A percentile compares a stretch with the other conserved stretches of the same genome.
phyloP scores from a whole-genome alignment of 2,329 filamentous ascomycete genomes.

The Penicillium sp. region DNA sequence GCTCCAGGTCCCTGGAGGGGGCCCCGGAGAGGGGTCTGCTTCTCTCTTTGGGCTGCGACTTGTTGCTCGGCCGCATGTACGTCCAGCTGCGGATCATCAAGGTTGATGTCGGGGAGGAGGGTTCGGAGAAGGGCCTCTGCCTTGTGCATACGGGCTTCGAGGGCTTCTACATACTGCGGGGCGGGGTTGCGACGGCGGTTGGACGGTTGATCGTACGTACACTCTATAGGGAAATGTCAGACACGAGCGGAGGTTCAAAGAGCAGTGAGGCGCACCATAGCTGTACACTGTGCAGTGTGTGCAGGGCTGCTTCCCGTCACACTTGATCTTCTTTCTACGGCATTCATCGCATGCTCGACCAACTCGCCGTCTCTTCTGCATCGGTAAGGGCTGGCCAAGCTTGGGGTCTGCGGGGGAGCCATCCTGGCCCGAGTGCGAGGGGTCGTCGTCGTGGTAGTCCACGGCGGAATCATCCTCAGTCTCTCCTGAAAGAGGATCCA shows the following conservation, averaged over 20 bases:
- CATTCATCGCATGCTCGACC: slow-evolving; percentile 81
- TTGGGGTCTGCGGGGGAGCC: slow-evolving; percentile 26
- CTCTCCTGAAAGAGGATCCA: slow-evolving; percentile 26
- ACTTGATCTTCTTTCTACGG: slow-evolving; percentile 83
- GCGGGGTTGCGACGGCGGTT: slow-evolving; percentile 87
- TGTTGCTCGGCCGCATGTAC: slow-evolving; percentile 68
- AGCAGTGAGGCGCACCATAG: slow-evolving; percentile 66
- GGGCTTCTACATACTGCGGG: slow-evolving; percentile 86
- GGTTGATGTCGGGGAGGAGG: slow-evolving; percentile 77
- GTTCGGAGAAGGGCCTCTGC: slow-evolving; percentile 76
- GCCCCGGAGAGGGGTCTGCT: slow-evolving; percentile 8
- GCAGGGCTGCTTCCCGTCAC: slow-evolving; percentile 81
- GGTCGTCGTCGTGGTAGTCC: slow-evolving; percentile 17
- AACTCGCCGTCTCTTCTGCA: slow-evolving; percentile 75
- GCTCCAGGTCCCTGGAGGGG: background rate
- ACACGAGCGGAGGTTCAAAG: slow-evolving; percentile 1
- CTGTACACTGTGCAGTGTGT: slow-evolving; percentile 98
- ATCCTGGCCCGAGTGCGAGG: slow-evolving; percentile 24
- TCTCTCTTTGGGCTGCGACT: slow-evolving; percentile 47
- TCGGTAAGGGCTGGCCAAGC: slow-evolving; percentile 45
- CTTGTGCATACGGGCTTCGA: slow-evolving; percentile 78
- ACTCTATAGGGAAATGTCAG: slow-evolving; percentile 58
- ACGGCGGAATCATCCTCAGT: slow-evolving; percentile 28
- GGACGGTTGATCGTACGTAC: slow-evolving; percentile 92
- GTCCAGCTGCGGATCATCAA: slow-evolving; percentile 82